A percentile compares a stretch with the other conserved stretches of the same genome.
These are phyloP conservation scores for Beauveria rudraprayagi DNA, from an alignment of 2,329 filamentous ascomycete species.

Conservation along the genomic window DNA sequence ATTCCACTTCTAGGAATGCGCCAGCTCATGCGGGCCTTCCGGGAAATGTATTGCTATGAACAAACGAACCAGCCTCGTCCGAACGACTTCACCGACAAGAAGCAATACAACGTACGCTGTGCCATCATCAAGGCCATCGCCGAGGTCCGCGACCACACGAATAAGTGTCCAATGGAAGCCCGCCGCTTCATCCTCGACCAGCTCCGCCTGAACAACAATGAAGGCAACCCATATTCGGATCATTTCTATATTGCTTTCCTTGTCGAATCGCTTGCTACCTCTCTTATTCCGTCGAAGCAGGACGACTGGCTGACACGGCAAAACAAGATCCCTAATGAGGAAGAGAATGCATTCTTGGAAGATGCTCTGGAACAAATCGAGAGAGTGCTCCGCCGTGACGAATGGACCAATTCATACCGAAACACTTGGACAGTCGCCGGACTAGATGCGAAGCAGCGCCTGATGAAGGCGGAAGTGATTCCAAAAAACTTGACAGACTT, in stretches of 20 bases:
- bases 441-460: conserved; percentile 49
- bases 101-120: conserved; percentile 75
- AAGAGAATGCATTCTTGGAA: conserved; percentile 42
- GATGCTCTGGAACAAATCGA: conserved; percentile 56
- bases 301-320: conserved; percentile 37
- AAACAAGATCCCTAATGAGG: conserved; percentile 36
- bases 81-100: conserved; percentile 86
- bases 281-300: conserved; percentile 43
- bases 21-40: conserved; percentile 79
- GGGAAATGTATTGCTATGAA: conserved; percentile 78
- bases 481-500: conserved; percentile 46
- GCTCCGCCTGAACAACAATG: conserved; percentile 89
- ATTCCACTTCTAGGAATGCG: conserved; percentile 68
- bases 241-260: conserved; percentile 80
- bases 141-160: conserved; percentile 62
- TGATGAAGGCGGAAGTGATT: conserved; percentile 59
- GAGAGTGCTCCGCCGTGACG: conserved; percentile 58
- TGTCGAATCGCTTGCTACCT: conserved; percentile 54
- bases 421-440: conserved; percentile 59
- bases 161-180: conserved; percentile 69
- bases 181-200: conserved; percentile 83
- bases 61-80: conserved; percentile 71
- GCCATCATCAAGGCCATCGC: conserved; percentile 77
- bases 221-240: conserved; percentile 81
- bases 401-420: conserved; percentile 60